phyloP scores from a whole-genome alignment of 2,329 filamentous ascomycete species.

The Stachybotrys echinatus region DNA sequence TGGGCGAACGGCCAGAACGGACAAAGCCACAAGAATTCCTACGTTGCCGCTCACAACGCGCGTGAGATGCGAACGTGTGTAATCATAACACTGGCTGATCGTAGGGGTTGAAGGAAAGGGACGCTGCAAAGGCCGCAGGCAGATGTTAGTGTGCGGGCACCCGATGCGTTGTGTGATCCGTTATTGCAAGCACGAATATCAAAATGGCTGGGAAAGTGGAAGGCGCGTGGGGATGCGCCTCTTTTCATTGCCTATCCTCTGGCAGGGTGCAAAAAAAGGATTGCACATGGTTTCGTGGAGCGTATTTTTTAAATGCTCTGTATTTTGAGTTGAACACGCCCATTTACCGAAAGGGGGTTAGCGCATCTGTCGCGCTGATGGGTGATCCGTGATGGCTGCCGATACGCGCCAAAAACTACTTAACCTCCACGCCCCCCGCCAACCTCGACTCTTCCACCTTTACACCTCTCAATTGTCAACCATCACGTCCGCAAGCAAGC shows the following conservation, averaged over 20 bases:
- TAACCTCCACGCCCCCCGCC: slow-evolving; percentile 45
- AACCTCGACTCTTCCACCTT: slow-evolving; percentile 26
- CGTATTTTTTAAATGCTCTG: background rate
- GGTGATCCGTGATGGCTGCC: slow-evolving; percentile 47
- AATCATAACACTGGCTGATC: no score
- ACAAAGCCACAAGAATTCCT: no score
- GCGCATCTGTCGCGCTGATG: slow-evolving; percentile 19
- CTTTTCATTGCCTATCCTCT: slow-evolving; percentile 8
- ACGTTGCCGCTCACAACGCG: no score
- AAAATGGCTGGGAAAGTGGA: no score
- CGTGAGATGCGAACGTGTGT: no score
- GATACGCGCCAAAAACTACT: slow-evolving; percentile 50
- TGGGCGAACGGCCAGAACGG: no score
- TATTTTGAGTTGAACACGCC: slow-evolving; percentile 21
- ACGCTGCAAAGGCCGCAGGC: no score
- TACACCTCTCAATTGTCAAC: slow-evolving; percentile 29
- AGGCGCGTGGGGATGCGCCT: background rate
- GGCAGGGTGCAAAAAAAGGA: background rate
- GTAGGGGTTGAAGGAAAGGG: no score
- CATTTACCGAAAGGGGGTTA: slow-evolving; percentile 26
- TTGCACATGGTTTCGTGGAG: background rate
- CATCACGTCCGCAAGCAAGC: slow-evolving; percentile 20
- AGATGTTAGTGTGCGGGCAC: no score
- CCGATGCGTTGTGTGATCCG: no score
- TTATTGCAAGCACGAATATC: no score